phyloP scores from a whole-genome alignment of 441 rosid species.

The Capsella rubella region DNA sequence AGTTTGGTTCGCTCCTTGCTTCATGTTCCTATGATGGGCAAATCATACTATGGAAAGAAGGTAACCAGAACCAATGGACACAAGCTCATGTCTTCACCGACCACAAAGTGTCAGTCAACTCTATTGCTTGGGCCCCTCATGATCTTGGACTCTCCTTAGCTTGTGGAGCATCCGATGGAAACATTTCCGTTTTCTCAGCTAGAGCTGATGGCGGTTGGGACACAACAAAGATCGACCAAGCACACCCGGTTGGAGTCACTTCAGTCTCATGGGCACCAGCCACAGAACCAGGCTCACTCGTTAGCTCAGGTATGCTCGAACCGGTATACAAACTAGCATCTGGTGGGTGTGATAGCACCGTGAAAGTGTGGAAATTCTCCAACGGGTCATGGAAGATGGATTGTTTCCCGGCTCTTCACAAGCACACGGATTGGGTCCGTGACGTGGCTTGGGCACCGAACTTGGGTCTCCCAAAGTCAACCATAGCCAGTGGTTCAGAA shows the following conservation, averaged over 20 bases:
- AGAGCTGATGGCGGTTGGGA: constrained; percentile 74
- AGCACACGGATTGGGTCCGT: constrained; percentile 78
- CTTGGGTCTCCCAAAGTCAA: constrained; percentile 89
- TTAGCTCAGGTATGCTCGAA: constrained; percentile 58
- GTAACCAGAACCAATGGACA: constrained; percentile 67
- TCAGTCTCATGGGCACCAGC: constrained; percentile 76
- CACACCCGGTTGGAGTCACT: constrained; percentile 73
- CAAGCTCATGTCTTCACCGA: constrained; percentile 65
- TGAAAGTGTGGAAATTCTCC: constrained; percentile 77
- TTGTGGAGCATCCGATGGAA: constrained; percentile 76
- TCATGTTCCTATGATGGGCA: constrained; percentile 79
- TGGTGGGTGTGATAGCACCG: constrained; percentile 74
- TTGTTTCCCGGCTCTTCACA: constrained; percentile 77
- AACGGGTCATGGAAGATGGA: constrained; percentile 77
- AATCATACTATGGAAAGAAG: constrained; percentile 73
- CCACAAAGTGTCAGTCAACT: constrained; percentile 67
- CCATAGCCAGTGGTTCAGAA: constrained; percentile 81
- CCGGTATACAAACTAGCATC: constrained; percentile 67
- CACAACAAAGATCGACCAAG: constrained; percentile 65
- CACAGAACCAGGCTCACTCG: constrained; percentile 62
- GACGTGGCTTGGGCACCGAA: constrained; percentile 89
- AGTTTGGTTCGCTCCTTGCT: constrained; percentile 68
- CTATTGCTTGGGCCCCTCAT: constrained; percentile 77
- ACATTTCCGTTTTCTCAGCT: constrained; percentile 61
- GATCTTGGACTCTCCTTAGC: constrained; percentile 74